A percentile compares a stretch with the other conserved stretches of the same genome.
Evolutionary conservation across 2,329 filamentous ascomycete genomes (phyloP).

Genomic region (Diaporthe vexans): DNA sequence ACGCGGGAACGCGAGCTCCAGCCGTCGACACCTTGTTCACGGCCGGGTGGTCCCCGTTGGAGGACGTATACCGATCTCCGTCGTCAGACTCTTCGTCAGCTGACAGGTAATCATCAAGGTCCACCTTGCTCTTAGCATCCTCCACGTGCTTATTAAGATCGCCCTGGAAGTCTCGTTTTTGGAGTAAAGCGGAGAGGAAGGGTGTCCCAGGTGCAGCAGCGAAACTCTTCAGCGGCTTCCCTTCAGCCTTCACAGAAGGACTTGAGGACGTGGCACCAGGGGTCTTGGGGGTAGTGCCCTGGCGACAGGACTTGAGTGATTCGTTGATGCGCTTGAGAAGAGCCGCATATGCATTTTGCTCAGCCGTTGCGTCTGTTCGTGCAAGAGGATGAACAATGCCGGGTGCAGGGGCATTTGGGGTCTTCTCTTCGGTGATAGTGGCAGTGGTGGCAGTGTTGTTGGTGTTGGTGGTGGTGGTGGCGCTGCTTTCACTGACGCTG

Average conservation of each 20-base stretch:
- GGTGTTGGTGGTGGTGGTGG: slow-evolving; percentile 60
- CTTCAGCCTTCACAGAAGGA: slow-evolving; percentile 44
- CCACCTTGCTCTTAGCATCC: slow-evolving; percentile 69
- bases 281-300: slow-evolving; percentile 65
- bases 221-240: slow-evolving; percentile 56
- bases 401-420: slow-evolving; percentile 49
- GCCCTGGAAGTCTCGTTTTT: slow-evolving; percentile 71
- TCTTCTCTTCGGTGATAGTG: slow-evolving; percentile 60
- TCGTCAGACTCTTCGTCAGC: slow-evolving; percentile 69
- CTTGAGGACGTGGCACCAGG: slow-evolving; percentile 51
- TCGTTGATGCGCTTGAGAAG: slow-evolving; percentile 67
- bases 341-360: slow-evolving; percentile 65
- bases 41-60: slow-evolving; percentile 44
- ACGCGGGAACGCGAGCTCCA: slow-evolving; percentile 53
- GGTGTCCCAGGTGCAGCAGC: slow-evolving; percentile 72
- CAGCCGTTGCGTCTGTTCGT: slow-evolving; percentile 66
- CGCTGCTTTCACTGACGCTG: slow-evolving; percentile 73
- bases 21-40: slow-evolving; percentile 42
- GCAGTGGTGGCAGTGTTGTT: slow-evolving; percentile 60
- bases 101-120: slow-evolving; percentile 64
- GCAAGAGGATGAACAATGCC: slow-evolving; percentile 75
- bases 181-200: slow-evolving; percentile 76
- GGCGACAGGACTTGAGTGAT: slow-evolving; percentile 65
- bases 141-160: slow-evolving; percentile 71
- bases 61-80: slow-evolving; percentile 52